A percentile compares a stretch with the other conserved stretches of the same genome.
phyloP scores from a whole-genome alignment of 2,329 filamentous ascomycete species.

The Pezizomycotina sp. region DNA sequence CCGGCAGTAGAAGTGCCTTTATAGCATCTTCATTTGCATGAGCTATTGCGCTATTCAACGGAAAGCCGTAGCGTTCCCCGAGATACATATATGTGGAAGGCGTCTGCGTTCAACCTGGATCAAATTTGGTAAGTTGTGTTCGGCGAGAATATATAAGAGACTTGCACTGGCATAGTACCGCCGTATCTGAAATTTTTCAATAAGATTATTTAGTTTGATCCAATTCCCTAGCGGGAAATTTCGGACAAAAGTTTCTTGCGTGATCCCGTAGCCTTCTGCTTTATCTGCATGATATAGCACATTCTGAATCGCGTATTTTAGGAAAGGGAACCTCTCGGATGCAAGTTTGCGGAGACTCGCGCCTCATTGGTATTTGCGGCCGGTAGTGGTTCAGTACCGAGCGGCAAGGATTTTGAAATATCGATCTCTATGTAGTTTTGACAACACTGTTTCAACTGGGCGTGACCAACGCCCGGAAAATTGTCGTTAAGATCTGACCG shows the following conservation, averaged over 20 bases:
- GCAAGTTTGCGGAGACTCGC: constrained; percentile 20
- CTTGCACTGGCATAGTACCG: constrained; percentile 24
- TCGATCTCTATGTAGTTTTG: constrained; percentile 29
- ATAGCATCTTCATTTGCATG: constrained; percentile 25
- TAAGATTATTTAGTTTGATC: constrained; percentile 26
- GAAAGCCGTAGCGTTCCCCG: constrained; percentile 27
- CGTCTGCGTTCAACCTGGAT: constrained; percentile 24
- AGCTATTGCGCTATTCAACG: constrained; percentile 29
- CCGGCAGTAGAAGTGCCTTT: constrained; percentile 21
- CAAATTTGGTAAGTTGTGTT: constrained; percentile 24
- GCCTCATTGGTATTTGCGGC: constrained; percentile 18
- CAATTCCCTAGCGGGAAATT: constrained; percentile 26
- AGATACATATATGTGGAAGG: constrained; percentile 20
- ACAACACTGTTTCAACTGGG: constrained; percentile 34
- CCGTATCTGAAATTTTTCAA: constrained; percentile 26
- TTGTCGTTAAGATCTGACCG: constrained; percentile 27
- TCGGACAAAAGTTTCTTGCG: constrained; percentile 27
- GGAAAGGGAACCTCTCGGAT: constrained; percentile 30
- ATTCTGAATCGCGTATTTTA: constrained; percentile 33
- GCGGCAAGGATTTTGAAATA: constrained; percentile 9
- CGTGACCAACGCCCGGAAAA: constrained; percentile 28
- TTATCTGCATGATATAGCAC: constrained; percentile 32
- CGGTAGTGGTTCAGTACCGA: constrained; percentile 9
- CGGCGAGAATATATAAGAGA: constrained; percentile 30
- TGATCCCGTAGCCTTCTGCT: constrained; percentile 25